Evolutionary conservation across 805 yeast genomes (phyloP), one percentile per base, ranked within the genome.

Genomic region (Kuraishia cidri): DNA sequence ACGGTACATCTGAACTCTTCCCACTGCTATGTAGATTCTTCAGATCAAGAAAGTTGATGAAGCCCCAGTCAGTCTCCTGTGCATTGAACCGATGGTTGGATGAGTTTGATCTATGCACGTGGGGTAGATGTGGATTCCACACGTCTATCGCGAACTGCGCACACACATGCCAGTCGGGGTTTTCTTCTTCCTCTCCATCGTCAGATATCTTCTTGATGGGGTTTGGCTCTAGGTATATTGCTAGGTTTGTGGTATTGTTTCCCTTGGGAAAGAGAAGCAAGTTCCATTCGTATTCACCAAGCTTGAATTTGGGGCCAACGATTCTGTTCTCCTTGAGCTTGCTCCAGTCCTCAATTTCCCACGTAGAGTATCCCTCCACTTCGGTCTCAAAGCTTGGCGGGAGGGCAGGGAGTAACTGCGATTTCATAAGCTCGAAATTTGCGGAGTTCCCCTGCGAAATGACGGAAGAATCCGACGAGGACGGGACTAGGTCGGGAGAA

Each of bases 1-100:
- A 54, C 4, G 55, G 50, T 24, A 55, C 53, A n/a, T 55, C 56
- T 32, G 54, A 54, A 3, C 53, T 43, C 24, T 62, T 64, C 15
- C 56, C 43, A 10, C 48, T 12, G 5, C 43, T 36, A 27, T 43
- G 33, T 37, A 79, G 58, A 39, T 62, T 62, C 26, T 72, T 62
- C 20, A 72, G 46, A 35, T 81, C 90, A 13, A 76, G 60, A 45
- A 86, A 77, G 37, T 77, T 77, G 7, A 88, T 72, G 56, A 92
- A 92, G 18, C 99, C 99, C 99, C 99, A 92, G 54, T 92, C 99
- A 1, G 84, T 72, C 35, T 84, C 94, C 30, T 66, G 61, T 7
- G 75, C 64, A 42, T 67, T 73, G 58, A 85, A 92, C 40, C 98
- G 63, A 51, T 87, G 95, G 37, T 73, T 72, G 0, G 95, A 80